Base-by-base conservation (phyloP, 352 stramenopile genomes). In the Pythium folliculosum region DNA sequence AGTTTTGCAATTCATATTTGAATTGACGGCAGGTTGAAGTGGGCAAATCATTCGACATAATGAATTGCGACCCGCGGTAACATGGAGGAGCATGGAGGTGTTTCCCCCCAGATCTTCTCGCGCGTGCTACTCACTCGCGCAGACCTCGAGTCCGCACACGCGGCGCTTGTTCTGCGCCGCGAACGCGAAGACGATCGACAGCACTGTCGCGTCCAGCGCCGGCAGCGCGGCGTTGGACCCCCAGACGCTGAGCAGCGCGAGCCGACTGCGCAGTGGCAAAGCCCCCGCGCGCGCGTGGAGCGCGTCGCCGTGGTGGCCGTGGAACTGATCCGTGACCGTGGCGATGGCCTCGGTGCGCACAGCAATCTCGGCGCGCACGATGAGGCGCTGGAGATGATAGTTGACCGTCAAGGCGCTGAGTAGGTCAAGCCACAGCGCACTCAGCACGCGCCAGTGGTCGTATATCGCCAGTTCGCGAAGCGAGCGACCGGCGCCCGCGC, bases 171-270 rank as follows among this genome's bases (percentile, higher is more conserved):
- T 55, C 6, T 25, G 47, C 12, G 58, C 58, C 1, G 58, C 58
- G 21, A 65, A 27, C 13, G 25, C 44, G 22, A 65, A 65, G n/a
- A 65, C 27, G 27, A 56, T 49, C 8, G 27, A 16, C 8, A 65
- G 22, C 12, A 47, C 17, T n/a, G 58, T 17, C 2, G 58, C 27
- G 30, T 65, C 58, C 27, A 65, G 45, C 14, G 52, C 56, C 8
- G 56, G 56, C 40, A 63, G 23, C n/a, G 9, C 38, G 5, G 14
- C 37, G 14, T 9, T n/a, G 27, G 1, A 2, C 10, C 27, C 21
- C 1, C 37, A 17, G 16, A 56, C 45, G 35, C 58, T 65, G 17
- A 65, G 47, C 8, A 65, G 30, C 43, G 58, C 58, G 27, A 57
- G 58, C 6, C 48, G 48, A 21, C 10, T 13, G 19, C 22, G 27